Conservation (phyloP, 2,329 filamentous ascomycete genomes). For the Daldinia sp. region DNA sequence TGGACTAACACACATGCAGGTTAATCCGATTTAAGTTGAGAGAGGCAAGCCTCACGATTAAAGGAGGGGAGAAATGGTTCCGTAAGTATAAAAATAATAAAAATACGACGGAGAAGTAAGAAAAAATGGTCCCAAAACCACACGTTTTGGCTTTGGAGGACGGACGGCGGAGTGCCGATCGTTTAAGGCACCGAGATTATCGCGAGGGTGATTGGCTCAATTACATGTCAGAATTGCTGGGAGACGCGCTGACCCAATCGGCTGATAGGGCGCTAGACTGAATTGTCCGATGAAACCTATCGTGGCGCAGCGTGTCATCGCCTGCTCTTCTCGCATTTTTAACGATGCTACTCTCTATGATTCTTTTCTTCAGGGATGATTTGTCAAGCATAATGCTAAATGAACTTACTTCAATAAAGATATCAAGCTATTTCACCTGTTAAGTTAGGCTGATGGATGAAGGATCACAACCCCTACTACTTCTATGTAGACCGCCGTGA, state of each 20-base stretch:
- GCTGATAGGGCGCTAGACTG: conserved; percentile 3
- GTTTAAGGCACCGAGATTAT: conserved; percentile 41
- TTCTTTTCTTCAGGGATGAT: conserved; percentile 1
- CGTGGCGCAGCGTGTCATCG: conserved; percentile 32
- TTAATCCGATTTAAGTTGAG: not conserved
- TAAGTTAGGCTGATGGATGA: not conserved
- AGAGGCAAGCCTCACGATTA: not conserved
- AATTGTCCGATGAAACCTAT: conserved; percentile 10
- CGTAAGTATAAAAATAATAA: conserved; percentile 20
- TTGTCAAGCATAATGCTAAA: not conserved
- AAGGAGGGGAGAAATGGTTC: not conserved
- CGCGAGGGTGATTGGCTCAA: conserved; percentile 33
- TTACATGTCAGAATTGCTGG: not conserved
- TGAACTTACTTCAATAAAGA: not conserved
- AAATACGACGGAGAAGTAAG: not conserved
- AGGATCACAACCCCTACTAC: conserved; percentile 1
- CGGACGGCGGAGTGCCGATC: conserved; percentile 28
- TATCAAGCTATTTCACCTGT: not conserved
- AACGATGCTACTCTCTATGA: not conserved
- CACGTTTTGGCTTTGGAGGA: conserved; percentile 6
- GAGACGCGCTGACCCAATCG: conserved; percentile 21
- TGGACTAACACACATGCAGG: not conserved
- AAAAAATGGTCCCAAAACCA: not conserved
- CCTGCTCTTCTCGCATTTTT: not conserved
- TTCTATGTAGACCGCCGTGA: conserved; percentile 1